Evolutionary conservation across 805 yeast genomes (phyloP), one percentile per base, ranked within the genome.

Genomic region (Zygosaccharomyces gambellarensis): DNA sequence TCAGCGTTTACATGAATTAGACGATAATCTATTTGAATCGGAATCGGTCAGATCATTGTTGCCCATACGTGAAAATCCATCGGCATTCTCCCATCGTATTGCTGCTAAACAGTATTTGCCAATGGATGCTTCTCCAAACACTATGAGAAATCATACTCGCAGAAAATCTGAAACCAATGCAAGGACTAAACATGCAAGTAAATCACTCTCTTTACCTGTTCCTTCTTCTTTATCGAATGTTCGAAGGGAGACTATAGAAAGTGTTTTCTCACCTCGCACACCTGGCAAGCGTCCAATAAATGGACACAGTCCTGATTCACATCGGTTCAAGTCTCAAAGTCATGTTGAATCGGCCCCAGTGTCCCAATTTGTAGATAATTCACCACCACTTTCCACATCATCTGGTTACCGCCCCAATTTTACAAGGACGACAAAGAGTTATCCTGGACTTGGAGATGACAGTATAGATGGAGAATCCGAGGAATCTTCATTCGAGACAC

Each of bases 21-120:
- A 59, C 47, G 64, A 61, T 38, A 60, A 58, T 38, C 45, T 62
- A 6, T 44, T 59, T 28, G 66, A 62, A 48, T 50, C 65, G 1
- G 64, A 61, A 45, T 47, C 51, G 12, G 43, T 52, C 5, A 58
- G 58, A 17, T 53, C 60, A 2, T 40, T 61, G n/a, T 39, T 61
- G 21, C 51, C 61, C 36, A 49, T 62, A 29, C 44, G 59, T 21
- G 63, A 60, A 29, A 55, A 58, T 48, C 45, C 57, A 28, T 43
- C 49, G 8, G 22, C 52, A 17, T 41, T 50, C 17, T 42, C 54
- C 19, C 31, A 44, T 32, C 51, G 43, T 19, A 32, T 42, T 10
- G 44, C 36, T 43, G 50, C 47, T 30, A 51, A 48, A 27, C 40
- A 39, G 22, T 45, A 44, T 31, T 23, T 51, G 27, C 54, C 54